phyloP scores from a whole-genome alignment of 2,329 filamentous ascomycete species.

The Arthroderma sp. region DNA sequence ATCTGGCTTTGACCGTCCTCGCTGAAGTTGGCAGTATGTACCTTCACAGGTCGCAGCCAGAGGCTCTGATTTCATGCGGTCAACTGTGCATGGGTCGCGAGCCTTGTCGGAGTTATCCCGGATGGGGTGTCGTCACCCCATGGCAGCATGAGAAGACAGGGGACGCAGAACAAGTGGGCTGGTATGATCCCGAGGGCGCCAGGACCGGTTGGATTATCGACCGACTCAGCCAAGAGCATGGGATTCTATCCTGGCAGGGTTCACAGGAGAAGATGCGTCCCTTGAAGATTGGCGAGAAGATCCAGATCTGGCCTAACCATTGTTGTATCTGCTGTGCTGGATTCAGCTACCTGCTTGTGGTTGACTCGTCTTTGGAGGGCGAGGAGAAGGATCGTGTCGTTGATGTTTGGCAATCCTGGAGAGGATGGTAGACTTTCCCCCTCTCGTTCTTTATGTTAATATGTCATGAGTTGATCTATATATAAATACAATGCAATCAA shows the following conservation, averaged over 20 bases:
- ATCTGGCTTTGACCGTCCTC: constrained; percentile 55
- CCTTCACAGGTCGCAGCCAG: constrained; percentile 35
- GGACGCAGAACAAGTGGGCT: constrained; percentile 2
- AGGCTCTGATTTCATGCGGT: constrained; percentile 56
- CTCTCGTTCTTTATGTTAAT: not conserved
- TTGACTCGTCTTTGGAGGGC: constrained; percentile 42
- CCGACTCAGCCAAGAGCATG: constrained; percentile 63
- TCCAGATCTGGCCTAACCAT: constrained; percentile 67
- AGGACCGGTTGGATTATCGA: constrained; percentile 50
- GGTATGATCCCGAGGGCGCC: constrained; percentile 15
- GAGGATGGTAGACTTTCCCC: constrained; percentile 10
- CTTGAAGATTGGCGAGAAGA: constrained; percentile 49
- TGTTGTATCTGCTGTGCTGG: constrained; percentile 60
- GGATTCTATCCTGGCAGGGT: constrained; percentile 48
- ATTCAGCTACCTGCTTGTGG: constrained; percentile 59
- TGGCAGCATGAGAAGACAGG: constrained; percentile 33
- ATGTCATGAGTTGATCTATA: no score
- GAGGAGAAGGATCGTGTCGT: constrained; percentile 11
- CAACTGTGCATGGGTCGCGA: constrained; percentile 57
- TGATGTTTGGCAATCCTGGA: constrained; percentile 12
- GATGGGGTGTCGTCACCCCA: constrained; percentile 54
- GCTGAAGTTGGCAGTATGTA: constrained; percentile 58
- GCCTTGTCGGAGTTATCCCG: constrained; percentile 54
- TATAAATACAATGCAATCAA: no score
- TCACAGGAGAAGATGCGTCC: constrained; percentile 32